phyloP scores from a whole-genome alignment of 305 asterid genomes.

The Solanum aculeatissimum region DNA sequence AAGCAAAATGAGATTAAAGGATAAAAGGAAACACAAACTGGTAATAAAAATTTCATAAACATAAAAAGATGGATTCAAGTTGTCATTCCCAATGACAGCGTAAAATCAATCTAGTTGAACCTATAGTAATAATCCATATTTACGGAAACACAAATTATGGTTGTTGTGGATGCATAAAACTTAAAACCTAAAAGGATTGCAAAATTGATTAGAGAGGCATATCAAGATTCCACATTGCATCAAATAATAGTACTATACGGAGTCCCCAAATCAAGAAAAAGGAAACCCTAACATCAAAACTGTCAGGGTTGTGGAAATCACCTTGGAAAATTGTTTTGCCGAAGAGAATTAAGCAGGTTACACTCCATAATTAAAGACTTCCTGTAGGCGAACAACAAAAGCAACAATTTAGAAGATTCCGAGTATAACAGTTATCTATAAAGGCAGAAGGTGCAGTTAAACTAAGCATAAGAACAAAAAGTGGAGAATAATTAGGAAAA shows the following conservation, averaged over 20 bases:
- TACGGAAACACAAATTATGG: no score
- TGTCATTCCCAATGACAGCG: background rate
- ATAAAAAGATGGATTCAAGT: background rate
- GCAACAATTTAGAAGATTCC: background rate
- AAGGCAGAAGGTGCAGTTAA: background rate
- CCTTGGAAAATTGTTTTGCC: conserved; percentile 31
- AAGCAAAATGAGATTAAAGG: background rate
- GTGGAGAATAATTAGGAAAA: background rate
- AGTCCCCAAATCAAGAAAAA: background rate
- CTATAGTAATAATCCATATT: background rate
- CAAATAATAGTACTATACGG: background rate
- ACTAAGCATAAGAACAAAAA: background rate
- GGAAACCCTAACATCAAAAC: background rate
- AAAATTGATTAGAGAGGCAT: no score
- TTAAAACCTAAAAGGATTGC: no score
- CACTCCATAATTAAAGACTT: conserved; percentile 32
- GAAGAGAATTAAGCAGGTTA: conserved; percentile 18
- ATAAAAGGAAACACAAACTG: background rate
- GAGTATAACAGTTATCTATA: background rate
- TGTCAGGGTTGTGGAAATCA: background rate
- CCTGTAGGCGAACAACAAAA: background rate
- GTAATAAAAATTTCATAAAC: background rate
- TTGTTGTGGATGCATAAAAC: no score
- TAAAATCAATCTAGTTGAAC: background rate
- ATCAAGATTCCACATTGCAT: background rate